phyloP scores from a whole-genome alignment of 169 alveolate species.

The Plasmodium knowlesi region DNA sequence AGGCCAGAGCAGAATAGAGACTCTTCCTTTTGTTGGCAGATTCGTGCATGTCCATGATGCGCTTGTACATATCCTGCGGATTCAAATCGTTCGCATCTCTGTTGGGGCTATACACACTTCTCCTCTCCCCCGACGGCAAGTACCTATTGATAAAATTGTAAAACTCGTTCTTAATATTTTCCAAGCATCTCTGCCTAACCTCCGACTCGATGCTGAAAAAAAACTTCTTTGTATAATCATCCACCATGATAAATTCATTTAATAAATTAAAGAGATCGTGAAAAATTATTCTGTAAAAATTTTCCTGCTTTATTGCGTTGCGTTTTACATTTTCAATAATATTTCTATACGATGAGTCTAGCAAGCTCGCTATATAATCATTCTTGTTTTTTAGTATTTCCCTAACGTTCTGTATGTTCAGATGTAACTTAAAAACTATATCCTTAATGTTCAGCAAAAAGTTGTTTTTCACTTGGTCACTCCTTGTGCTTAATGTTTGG shows the following conservation, averaged over 20 bases:
- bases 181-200: conserved; percentile 44
- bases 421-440: conserved; percentile 26
- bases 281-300: conserved; percentile 52
- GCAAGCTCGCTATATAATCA: conserved; percentile 10
- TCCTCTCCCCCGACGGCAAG: conserved; percentile 20
- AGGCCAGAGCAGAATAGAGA: conserved; percentile 2
- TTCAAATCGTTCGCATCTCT: neutral
- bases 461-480: conserved; percentile 14
- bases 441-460: conserved; percentile 38
- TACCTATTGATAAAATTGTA: conserved; percentile 43
- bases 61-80: neutral
- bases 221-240: conserved; percentile 59
- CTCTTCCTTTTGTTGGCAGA: neutral
- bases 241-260: conserved; percentile 70
- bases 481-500: neutral
- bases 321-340: conserved; percentile 13
- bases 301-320: conserved; percentile 38
- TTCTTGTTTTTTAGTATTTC: conserved; percentile 29
- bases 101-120: neutral
- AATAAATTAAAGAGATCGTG: conserved; percentile 43
- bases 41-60: neutral
- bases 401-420: conserved; percentile 37
- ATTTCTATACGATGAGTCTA: conserved; percentile 27
- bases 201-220: conserved; percentile 62
- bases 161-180: conserved; percentile 67